Evolutionary conservation across 257 asterid genomes (phyloP).

Genomic region (Handroanthus guayacan): DNA sequence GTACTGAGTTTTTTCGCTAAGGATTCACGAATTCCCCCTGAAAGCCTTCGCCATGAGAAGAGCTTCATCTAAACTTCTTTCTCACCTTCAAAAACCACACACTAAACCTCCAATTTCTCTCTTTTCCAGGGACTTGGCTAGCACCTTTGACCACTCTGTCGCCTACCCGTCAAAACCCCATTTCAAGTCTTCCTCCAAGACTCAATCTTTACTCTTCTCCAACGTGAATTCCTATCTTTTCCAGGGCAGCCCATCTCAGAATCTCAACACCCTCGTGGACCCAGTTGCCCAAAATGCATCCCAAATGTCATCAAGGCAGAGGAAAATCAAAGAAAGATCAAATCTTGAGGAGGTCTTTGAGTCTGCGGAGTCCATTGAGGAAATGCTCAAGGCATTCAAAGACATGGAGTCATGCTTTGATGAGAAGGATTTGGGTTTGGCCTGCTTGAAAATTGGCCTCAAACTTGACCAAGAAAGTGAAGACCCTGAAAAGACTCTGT

Average conservation of each 20-base stretch:
- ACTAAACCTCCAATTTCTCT: conserved; percentile 42
- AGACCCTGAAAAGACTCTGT: conserved; percentile 70
- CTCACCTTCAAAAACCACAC: conserved; percentile 48
- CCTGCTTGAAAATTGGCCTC: conserved; percentile 83
- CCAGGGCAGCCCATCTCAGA: conserved; percentile 38
- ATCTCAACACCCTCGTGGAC: conserved; percentile 56
- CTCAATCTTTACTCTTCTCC: conserved; percentile 46
- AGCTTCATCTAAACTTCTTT: conserved; percentile 57
- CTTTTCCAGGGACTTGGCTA: conserved; percentile 41
- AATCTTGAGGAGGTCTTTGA: conserved; percentile 87
- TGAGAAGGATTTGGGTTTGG: conserved; percentile 77
- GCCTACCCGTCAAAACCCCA: conserved; percentile 46
- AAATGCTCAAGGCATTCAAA: conserved; percentile 73
- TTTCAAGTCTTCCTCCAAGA: conserved; percentile 42
- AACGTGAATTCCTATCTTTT: conserved; percentile 28
- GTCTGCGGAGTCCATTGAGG: conserved; percentile 74
- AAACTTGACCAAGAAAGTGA: conserved; percentile 83
- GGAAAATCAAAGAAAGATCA: conserved; percentile 65
- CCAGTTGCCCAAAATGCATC: conserved; percentile 40
- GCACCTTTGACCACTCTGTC: conserved; percentile 29
- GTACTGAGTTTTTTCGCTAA: not conserved
- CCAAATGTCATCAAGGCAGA: conserved; percentile 71
- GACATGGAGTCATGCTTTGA: conserved; percentile 72
- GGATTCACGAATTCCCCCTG: conserved; percentile 1
- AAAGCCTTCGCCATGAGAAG: conserved; percentile 61